phyloP scores from a whole-genome alignment of 768 basidiomycete species.

The Tricholoma matsutake region DNA sequence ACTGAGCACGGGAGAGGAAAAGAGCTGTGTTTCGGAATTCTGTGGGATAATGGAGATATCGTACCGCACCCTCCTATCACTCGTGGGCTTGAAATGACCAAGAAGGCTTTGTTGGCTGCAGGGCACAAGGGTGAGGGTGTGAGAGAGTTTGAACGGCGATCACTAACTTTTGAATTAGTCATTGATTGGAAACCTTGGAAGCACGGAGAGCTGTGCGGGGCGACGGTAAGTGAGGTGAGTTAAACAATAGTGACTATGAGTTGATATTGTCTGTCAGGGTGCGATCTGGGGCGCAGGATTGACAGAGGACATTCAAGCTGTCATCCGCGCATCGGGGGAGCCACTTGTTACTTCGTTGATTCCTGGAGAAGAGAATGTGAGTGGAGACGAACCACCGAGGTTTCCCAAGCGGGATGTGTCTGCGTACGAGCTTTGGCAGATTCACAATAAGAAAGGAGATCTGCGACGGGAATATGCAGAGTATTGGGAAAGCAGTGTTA shows the following conservation, averaged over 20 bases:
- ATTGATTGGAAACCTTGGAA: slow-evolving; percentile 65
- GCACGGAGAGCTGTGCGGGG: slow-evolving; percentile 43
- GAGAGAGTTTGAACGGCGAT: not conserved
- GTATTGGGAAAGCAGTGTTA: slow-evolving; percentile 55
- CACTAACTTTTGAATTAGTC: slow-evolving; percentile 35
- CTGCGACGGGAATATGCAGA: slow-evolving; percentile 57
- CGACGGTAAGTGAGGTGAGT: slow-evolving; percentile 33
- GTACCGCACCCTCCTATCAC: slow-evolving; percentile 62
- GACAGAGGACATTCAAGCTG: slow-evolving; percentile 41
- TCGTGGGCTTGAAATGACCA: slow-evolving; percentile 55
- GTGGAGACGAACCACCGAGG: not conserved
- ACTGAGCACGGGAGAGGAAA: slow-evolving; percentile 54
- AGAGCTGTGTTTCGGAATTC: slow-evolving; percentile 52
- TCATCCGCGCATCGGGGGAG: slow-evolving; percentile 45
- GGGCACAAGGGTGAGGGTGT: slow-evolving; percentile 58
- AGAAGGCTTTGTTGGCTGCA: slow-evolving; percentile 52
- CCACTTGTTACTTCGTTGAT: slow-evolving; percentile 51
- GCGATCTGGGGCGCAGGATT: slow-evolving; percentile 47
- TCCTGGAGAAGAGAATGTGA: slow-evolving; percentile 24
- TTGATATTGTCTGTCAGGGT: slow-evolving; percentile 21
- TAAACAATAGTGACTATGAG: not conserved
- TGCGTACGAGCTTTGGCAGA: slow-evolving; percentile 67
- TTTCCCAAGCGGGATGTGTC: slow-evolving; percentile 2
- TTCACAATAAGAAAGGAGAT: slow-evolving; percentile 48
- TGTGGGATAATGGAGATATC: slow-evolving; percentile 65